These are phyloP conservation scores for Hibiscus trionum DNA, from an alignment of 345 rosid genomes.

Conservation along the genomic window DNA sequence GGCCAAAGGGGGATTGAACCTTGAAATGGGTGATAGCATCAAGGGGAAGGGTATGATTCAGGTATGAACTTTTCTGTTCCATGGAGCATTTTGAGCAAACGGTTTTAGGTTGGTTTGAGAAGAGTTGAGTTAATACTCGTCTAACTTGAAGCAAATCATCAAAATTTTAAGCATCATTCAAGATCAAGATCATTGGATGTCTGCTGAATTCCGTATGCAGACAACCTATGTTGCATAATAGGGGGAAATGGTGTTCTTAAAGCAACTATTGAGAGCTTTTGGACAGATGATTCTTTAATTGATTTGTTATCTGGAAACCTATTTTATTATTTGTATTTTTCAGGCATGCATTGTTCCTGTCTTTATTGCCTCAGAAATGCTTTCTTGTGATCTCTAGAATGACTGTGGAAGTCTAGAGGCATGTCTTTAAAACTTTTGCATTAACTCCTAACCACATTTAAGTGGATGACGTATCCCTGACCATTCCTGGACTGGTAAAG, in stretches of 20 bases:
- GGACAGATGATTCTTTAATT: too few relatives aligned
- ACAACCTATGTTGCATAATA: neutral
- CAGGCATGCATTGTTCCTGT: too few relatives aligned
- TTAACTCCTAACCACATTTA: neutral
- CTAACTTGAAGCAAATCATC: neutral
- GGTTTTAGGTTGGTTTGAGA: neutral
- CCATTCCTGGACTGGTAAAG: neutral
- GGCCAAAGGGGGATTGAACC: conserved; percentile 66
- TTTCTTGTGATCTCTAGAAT: neutral
- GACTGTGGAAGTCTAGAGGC: neutral
- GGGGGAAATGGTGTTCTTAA: neutral
- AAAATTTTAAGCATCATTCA: neutral
- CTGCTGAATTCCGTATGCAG: neutral
- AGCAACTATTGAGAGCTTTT: too few relatives aligned
- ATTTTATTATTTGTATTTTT: too few relatives aligned
- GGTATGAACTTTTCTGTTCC: conserved; percentile 35
- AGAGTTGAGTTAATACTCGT: neutral
- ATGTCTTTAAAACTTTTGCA: neutral
- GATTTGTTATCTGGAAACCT: too few relatives aligned
- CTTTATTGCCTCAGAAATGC: neutral
- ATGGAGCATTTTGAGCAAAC: neutral
- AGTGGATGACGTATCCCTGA: neutral
- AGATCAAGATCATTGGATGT: neutral
- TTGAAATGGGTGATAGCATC: conserved; percentile 94
- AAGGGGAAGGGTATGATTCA: conserved; percentile 99